These are phyloP conservation scores for Plasmodium malariae DNA, from an alignment of 169 alveolate genomes.

Conservation along the genomic window DNA sequence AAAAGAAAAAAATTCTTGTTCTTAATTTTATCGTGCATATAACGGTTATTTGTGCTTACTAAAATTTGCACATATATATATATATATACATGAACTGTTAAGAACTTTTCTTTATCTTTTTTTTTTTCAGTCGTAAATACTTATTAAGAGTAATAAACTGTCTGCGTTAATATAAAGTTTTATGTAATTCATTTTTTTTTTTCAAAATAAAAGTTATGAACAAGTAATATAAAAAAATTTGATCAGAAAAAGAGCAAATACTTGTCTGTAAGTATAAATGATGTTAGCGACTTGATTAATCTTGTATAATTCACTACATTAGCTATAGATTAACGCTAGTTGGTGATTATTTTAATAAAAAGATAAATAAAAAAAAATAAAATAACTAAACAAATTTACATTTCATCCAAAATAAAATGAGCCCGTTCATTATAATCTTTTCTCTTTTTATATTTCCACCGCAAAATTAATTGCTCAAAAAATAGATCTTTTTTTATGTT, in stretches of 20 bases:
- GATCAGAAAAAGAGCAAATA: slow-evolving; percentile 14
- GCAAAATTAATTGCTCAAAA: neutral
- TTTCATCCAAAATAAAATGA: slow-evolving; percentile 9
- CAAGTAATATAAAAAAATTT: slow-evolving; percentile 10
- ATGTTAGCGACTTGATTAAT: neutral
- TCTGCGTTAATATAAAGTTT: slow-evolving; percentile 22
- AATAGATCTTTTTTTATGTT: neutral
- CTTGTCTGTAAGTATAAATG: slow-evolving; percentile 8
- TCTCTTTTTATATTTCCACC: slow-evolving; percentile 13
- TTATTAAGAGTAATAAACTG: slow-evolving; percentile 2
- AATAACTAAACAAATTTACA: slow-evolving; percentile 1
- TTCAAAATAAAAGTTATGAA: slow-evolving; percentile 49
- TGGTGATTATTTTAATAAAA: slow-evolving; percentile 7
- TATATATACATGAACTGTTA: slow-evolving; percentile 6
- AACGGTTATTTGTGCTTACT: slow-evolving; percentile 7
- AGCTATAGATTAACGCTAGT: slow-evolving; percentile 36
- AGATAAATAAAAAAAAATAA: slow-evolving; percentile 18
- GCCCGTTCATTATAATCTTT: neutral
- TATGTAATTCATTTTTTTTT: slow-evolving; percentile 16
- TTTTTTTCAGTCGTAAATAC: slow-evolving; percentile 6
- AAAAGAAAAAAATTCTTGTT: slow-evolving; percentile 27
- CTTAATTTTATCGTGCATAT: slow-evolving; percentile 24
- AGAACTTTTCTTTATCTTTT: neutral
- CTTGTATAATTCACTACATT: neutral
- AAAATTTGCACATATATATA: slow-evolving; percentile 9